These are phyloP conservation scores for Arabidopsis suecica DNA, from an alignment of 345 rosid genomes.

Conservation along the genomic window DNA sequence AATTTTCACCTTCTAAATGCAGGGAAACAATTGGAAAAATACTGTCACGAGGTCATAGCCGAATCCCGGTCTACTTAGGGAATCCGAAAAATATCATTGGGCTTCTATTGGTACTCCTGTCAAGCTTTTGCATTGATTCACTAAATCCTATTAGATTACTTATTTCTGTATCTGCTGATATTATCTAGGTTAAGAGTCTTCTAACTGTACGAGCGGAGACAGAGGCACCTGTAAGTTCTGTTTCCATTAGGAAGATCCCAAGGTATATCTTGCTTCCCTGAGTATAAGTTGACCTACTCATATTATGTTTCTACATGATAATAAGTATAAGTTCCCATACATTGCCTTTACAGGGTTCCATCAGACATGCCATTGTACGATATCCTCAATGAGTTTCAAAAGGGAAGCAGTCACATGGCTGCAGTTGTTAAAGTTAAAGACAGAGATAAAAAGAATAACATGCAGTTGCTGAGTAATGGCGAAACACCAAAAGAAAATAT, in stretches of 20 bases:
- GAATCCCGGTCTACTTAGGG: constrained; percentile 78
- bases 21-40: constrained; percentile 90
- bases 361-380: constrained; percentile 85
- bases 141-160: constrained; percentile 11
- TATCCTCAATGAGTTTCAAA: constrained; percentile 86
- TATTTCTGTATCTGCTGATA: constrained; percentile 7
- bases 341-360: constrained; percentile 66
- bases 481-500: constrained; percentile 48
- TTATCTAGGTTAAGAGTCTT: constrained; percentile 72
- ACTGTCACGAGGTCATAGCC: constrained; percentile 79
- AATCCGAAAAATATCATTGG: constrained; percentile 78
- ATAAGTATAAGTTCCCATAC: constrained; percentile 32
- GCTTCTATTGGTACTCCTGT: constrained; percentile 66
- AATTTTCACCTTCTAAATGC: constrained; percentile 39
- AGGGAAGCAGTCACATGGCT: constrained; percentile 94
- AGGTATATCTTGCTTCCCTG: constrained; percentile 47
- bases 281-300: not conserved
- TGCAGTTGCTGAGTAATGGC: constrained; percentile 37
- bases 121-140: constrained; percentile 23
- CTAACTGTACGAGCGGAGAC: constrained; percentile 81
- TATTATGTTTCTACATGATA: constrained; percentile 21
- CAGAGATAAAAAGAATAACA: constrained; percentile 41
- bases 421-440: constrained; percentile 74
- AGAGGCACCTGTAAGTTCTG: constrained; percentile 79
- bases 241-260: constrained; percentile 81